These are phyloP conservation scores for Hevea brasiliensis DNA, from an alignment of 345 rosid genomes.

Conservation along the genomic window DNA sequence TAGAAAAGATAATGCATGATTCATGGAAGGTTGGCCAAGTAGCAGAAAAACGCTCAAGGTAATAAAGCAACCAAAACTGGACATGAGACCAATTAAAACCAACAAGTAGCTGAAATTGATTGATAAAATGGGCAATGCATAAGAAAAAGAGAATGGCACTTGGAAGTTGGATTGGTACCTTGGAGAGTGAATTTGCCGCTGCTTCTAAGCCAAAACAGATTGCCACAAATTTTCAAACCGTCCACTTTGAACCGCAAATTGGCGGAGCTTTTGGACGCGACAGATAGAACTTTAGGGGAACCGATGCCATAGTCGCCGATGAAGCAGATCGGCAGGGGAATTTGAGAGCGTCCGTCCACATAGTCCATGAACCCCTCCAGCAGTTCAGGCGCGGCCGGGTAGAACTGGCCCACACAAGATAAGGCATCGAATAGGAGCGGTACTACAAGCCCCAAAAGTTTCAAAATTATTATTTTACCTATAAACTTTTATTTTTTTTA, in stretches of 20 bases:
- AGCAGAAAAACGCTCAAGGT: no score
- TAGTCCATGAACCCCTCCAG: constrained; percentile 62
- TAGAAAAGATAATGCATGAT: no score
- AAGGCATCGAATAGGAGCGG: constrained; percentile 78
- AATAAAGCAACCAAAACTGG: no score
- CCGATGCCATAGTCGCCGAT: constrained; percentile 81
- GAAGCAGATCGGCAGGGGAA: constrained; percentile 85
- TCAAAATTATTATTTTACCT: no score
- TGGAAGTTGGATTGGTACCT: constrained; percentile 45
- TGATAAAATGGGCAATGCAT: neutral
- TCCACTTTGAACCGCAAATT: constrained; percentile 87
- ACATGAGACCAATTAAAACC: no score
- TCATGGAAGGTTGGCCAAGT: no score
- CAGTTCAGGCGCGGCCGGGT: constrained; percentile 58
- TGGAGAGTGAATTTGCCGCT: constrained; percentile 81
- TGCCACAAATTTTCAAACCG: constrained; percentile 56
- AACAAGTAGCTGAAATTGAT: neutral
- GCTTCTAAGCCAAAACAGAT: constrained; percentile 83
- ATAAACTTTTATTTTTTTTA: no score
- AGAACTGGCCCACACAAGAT: constrained; percentile 87
- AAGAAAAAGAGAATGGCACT: neutral
- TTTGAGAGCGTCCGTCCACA: constrained; percentile 55
- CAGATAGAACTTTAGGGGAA: constrained; percentile 53
- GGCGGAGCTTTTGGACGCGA: constrained; percentile 48
- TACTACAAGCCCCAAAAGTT: no score